Evolutionary conservation across 192 early-diverging fungal genomes (phyloP), one percentile per base, ranked within the genome.

Genomic region (Backusella luteola): DNA sequence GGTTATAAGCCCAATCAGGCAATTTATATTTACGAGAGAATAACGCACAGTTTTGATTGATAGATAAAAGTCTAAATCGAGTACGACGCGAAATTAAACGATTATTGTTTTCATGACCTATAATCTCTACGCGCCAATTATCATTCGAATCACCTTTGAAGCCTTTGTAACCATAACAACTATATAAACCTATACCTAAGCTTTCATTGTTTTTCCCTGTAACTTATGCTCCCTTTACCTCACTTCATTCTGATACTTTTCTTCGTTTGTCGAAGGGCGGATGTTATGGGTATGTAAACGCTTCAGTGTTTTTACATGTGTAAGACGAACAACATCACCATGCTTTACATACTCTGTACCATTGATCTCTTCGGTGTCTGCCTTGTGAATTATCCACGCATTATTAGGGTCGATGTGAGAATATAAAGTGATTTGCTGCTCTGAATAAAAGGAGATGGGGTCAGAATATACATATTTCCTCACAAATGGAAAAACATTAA

Each of bases 111-210:
- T 93, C 89, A 77, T 87, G 76, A 8, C 90, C 90, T 17, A 92
- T 76, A 71, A 96, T 93, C 79, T 96, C 91, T 6, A 99, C 88
- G 19, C 91, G 89, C 95, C 95, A 99, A 80, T 93, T 87, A 84
- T 99, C 97, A 79, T 99, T 99, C 39, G 92, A 87, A 79, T 99
- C 97, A 49, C 97, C 97, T 36, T 84, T 76, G 78, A 94, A 95
- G 2, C 85, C 90, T 66, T 87, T 79, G 73, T 84, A 91, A 12
- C 91, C 93, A 73, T 94, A 94, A 53, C 83, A 90, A 66, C 88
- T 83, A 36, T 3, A 34, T 52, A 38, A 6, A 41, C 59, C 3
- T 9, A 71, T 23, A 2, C 0, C 15, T 29, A 15, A 6, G 34
- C 36, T n/a, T 53, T 21, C 2, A 8, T 14, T 73, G 2, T 63